phyloP scores from a whole-genome alignment of 225 moss, liverwort and hornwort species.

The Climacium dendroides region DNA sequence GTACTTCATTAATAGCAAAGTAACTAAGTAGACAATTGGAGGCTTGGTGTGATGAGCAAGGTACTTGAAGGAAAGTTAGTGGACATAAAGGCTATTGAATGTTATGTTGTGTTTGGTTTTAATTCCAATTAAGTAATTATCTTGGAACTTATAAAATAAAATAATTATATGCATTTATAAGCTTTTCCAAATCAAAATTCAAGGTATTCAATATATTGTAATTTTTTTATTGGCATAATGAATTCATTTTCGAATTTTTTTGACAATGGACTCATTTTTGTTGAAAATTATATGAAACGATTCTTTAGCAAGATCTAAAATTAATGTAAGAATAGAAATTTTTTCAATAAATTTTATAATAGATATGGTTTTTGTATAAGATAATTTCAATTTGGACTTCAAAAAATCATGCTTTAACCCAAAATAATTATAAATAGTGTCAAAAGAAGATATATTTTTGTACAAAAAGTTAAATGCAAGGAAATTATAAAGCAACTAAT shows the following conservation, averaged over 20 bases:
- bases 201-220: background rate
- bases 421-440: no score
- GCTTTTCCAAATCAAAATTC: rapidly evolving
- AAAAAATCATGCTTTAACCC: background rate
- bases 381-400: background rate
- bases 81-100: no score
- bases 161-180: background rate
- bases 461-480: background rate
- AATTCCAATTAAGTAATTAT: no score
- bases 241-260: background rate
- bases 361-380: background rate
- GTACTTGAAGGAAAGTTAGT: background rate
- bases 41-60: background rate
- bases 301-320: background rate
- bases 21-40: background rate
- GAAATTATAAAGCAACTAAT: background rate
- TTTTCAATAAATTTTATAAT: background rate
- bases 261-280: background rate
- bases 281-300: background rate
- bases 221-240: background rate
- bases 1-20: background rate
- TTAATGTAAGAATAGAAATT: background rate
- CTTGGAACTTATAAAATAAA: background rate
- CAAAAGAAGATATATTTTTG: background rate
- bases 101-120: background rate